Base-by-base conservation (phyloP, 2,329 filamentous ascomycete genomes). In the Myriangium duriaei region DNA sequence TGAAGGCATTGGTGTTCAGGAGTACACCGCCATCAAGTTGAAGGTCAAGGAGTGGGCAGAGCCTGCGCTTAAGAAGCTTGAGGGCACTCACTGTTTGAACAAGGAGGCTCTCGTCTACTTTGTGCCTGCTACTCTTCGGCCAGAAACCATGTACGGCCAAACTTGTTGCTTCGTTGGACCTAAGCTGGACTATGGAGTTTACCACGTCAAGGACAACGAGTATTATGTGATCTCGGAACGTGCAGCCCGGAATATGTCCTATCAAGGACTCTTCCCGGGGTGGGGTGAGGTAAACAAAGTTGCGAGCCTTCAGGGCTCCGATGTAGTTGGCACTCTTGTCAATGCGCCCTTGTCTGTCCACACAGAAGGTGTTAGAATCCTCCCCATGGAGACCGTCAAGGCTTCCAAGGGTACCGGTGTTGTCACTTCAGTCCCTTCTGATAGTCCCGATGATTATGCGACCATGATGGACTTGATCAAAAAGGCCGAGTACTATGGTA, bases 71-170 rank as follows among this genome's bases (percentile, higher is more conserved):
- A 73, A 80, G 48, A 65, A 74, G 37, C 63, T 96, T 42, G 72
- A 79, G 56, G 79, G 74, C 15, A 91, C 88, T 64, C n/a, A n/a
- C n/a, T n/a, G n/a, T n/a, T 64, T 96, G 3, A 82, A 88, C 4
- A 71, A 77, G 24, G 76, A 73, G 46, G 79, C 83, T 32, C 81
- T 81, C 44, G 79, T 95, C 40, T 96, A 80, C 65, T 81, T 96
- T 52, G 76, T 96, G 10, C 82, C 91, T 10, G 91, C 91, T 11
- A 96, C 91, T 39, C 72, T 98, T 44, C 74, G 91, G 45, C 85
- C 91, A 2, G 91, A 98, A 68, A 98, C 91, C 24, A 96, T 98
- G 88, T 98, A 96, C 57, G 92, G 92, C 29, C 91, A 96, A 62
- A 92, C 79, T 3, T 92, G 84, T 64, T 94, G 87, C 59, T 98